Evolutionary conservation across 2,329 filamentous ascomycete species (phyloP).

Genomic region (Colletotrichum lupini): DNA sequence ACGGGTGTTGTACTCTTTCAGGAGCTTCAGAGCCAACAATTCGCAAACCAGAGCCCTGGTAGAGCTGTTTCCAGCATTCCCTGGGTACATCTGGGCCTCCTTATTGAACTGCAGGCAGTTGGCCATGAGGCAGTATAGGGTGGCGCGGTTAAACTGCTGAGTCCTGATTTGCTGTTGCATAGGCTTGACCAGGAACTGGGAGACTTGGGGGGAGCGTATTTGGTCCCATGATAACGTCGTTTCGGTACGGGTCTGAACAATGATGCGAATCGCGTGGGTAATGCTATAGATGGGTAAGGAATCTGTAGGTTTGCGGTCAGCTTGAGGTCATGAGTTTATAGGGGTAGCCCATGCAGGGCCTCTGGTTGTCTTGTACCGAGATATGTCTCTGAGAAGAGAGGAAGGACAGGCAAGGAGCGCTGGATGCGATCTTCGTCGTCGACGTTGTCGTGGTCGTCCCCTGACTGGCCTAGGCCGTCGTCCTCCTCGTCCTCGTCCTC

Average conservation of each 20-base stretch:
- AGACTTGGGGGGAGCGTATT: conserved; percentile 93
- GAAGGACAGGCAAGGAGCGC: conserved; percentile 62
- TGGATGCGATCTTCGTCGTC: conserved; percentile 48
- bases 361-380: conserved; percentile 65
- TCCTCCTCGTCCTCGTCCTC: conserved; percentile 56
- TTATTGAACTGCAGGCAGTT: conserved; percentile 95
- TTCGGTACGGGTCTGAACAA: conserved; percentile 87
- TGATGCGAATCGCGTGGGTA: conserved; percentile 87
- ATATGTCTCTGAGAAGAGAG: conserved; percentile 83
- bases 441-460: conserved; percentile 48
- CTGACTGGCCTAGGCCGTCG: conserved; percentile 37
- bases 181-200: conserved; percentile 94
- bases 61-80: conserved; percentile 83
- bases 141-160: conserved; percentile 86
- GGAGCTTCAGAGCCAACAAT: conserved; percentile 85
- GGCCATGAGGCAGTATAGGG: conserved; percentile 89
- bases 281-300: conserved; percentile 89
- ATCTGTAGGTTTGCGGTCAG: conserved; percentile 62
- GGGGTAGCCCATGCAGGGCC: conserved; percentile 17
- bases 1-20: conserved; percentile 89
- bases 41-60: conserved; percentile 92
- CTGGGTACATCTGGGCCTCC: conserved; percentile 83
- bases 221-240: conserved; percentile 96
- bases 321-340: background rate
- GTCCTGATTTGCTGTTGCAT: conserved; percentile 90